These are phyloP conservation scores for Globisporangium mamillatum DNA, from an alignment of 352 stramenopile genomes.

Conservation along the genomic window DNA sequence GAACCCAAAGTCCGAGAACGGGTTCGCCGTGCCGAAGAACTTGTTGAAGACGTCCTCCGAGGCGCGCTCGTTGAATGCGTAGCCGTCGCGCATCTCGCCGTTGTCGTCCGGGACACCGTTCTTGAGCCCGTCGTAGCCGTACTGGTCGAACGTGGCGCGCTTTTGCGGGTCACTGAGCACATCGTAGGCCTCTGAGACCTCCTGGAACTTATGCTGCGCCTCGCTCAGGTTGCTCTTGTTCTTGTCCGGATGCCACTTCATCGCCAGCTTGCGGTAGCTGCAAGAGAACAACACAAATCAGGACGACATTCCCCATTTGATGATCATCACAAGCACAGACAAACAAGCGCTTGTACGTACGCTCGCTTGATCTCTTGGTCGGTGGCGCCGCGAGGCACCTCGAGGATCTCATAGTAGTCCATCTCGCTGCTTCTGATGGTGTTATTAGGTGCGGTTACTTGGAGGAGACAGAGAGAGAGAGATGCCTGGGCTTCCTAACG, in stretches of 20 bases:
- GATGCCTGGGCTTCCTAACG: not conserved
- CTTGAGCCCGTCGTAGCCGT: constrained; percentile 92
- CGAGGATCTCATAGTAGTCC: constrained; percentile 92
- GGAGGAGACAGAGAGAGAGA: not conserved
- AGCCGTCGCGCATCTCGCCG: constrained; percentile 73
- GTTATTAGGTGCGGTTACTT: not conserved
- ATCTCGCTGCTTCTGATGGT: constrained; percentile 22
- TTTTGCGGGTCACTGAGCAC: constrained; percentile 91
- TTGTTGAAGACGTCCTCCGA: constrained; percentile 90
- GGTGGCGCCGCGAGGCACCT: constrained; percentile 71
- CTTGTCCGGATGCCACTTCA: constrained; percentile 96
- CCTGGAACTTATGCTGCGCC: constrained; percentile 92
- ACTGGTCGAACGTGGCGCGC: constrained; percentile 92
- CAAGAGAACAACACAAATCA: not conserved
- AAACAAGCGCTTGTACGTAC: constrained; percentile 17
- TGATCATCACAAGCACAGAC: not conserved
- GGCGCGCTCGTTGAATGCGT: constrained; percentile 89
- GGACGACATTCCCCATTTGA: not conserved
- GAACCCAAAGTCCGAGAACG: constrained; percentile 91
- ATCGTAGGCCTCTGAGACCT: constrained; percentile 94
- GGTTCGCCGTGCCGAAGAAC: constrained; percentile 92
- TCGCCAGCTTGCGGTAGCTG: constrained; percentile 91
- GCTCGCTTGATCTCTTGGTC: constrained; percentile 94
- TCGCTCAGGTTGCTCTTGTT: constrained; percentile 87
- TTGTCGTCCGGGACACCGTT: constrained; percentile 86